A percentile compares a stretch with the other conserved stretches of the same genome.
These are phyloP conservation scores for Pythium biforme DNA, from an alignment of 352 stramenopile genomes.

Conservation along the genomic window DNA sequence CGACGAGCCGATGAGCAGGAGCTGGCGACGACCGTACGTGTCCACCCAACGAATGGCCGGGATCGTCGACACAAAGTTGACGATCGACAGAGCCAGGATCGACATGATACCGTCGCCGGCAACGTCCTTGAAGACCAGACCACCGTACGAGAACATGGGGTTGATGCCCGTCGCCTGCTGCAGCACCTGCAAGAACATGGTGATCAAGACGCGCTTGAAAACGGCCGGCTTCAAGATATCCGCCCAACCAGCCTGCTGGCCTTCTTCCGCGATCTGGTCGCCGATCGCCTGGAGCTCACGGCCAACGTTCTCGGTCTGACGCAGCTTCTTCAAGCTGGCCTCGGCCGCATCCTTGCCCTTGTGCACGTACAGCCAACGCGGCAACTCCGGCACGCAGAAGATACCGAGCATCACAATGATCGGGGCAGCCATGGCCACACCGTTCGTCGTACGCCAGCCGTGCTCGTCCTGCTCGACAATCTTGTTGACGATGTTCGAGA, in stretches of 20 bases:
- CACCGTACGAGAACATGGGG: constrained; percentile 36
- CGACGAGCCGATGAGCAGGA: constrained; percentile 35
- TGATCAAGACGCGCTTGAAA: constrained; percentile 30
- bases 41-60: constrained; percentile 43
- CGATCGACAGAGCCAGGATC: constrained; percentile 32
- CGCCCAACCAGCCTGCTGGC: constrained; percentile 23
- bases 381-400: constrained; percentile 47
- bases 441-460: constrained; percentile 38
- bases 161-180: constrained; percentile 47
- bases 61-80: constrained; percentile 43
- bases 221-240: constrained; percentile 32
- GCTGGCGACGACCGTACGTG: constrained; percentile 30
- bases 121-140: constrained; percentile 39
- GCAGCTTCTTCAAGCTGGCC: constrained; percentile 27
- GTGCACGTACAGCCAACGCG: constrained; percentile 43
- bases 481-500: constrained; percentile 40
- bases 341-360: constrained; percentile 33
- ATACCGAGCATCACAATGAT: constrained; percentile 42
- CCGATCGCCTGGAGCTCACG: constrained; percentile 42
- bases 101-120: constrained; percentile 34
- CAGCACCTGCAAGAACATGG: constrained; percentile 34
- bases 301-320: constrained; percentile 29
- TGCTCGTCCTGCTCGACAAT: constrained; percentile 23
- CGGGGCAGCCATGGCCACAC: constrained; percentile 29
- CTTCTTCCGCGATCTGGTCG: constrained; percentile 37